A percentile compares a stretch with the other conserved stretches of the same genome.
These are phyloP conservation scores for Fusarium denticulatum DNA, from an alignment of 2,329 filamentous ascomycete species.

Conservation along the genomic window DNA sequence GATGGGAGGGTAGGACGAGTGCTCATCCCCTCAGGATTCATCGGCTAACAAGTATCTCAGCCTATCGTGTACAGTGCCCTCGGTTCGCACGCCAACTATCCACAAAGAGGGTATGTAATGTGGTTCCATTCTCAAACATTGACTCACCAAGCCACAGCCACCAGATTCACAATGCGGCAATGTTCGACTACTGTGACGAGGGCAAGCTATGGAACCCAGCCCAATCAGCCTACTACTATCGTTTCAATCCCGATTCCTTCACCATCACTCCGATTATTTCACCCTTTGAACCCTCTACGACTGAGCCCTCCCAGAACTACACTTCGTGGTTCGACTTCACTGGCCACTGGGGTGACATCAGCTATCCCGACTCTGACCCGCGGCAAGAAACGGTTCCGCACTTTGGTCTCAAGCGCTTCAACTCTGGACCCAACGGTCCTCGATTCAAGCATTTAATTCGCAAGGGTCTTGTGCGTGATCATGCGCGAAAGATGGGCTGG, in stretches of 20 bases:
- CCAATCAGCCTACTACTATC: constrained; percentile 50
- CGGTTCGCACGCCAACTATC: constrained; percentile 51
- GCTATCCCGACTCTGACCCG: constrained; percentile 46
- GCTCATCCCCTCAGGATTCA: too few relatives aligned
- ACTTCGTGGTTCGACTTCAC: constrained; percentile 50
- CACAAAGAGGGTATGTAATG: constrained; percentile 39
- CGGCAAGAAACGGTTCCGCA: constrained; percentile 45
- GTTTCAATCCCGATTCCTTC: constrained; percentile 41
- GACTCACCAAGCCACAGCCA: constrained; percentile 32
- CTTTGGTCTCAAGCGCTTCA: constrained; percentile 48
- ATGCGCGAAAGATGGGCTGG: constrained; percentile 37
- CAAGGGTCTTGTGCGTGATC: constrained; percentile 46
- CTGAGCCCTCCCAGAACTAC: constrained; percentile 35
- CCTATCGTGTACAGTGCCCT: constrained; percentile 49
- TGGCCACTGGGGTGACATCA: constrained; percentile 48
- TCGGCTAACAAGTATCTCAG: constrained; percentile 26
- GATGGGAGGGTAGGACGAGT: constrained; percentile 42
- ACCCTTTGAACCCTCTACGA: constrained; percentile 9
- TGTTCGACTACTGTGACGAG: constrained; percentile 49
- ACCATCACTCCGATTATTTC: constrained; percentile 33
- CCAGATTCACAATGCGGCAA: constrained; percentile 47
- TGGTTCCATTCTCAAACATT: background rate
- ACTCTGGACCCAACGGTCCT: constrained; percentile 47
- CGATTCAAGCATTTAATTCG: constrained; percentile 47
- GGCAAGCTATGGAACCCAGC: constrained; percentile 49